Evolutionary conservation across 345 rosid genomes (phyloP), one percentile per base, ranked within the genome.

Genomic region (Conringia planisiliqua): DNA sequence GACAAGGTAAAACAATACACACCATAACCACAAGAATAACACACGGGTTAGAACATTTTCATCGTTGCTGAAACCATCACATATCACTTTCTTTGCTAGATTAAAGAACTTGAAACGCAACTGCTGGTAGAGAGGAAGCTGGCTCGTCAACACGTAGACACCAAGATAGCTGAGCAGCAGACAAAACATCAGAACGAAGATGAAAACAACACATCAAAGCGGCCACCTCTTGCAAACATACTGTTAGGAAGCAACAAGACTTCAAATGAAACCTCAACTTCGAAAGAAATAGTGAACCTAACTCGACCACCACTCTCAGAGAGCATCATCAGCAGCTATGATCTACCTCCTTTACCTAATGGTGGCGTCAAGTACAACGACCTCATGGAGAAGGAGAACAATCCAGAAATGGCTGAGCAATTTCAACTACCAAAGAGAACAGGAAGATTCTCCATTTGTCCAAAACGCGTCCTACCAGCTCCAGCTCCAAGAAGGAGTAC

Each of bases 81-180:
- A 46, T 32, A 61, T 47, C 17, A 48, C 18, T 4, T 10, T 65
- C 58, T 77, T 72, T 83, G 72, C 58, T 80, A 91, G 97, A 80
- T 91, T 26, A 95, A 88, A 78, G 99, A 95, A 74, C 84, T 95
- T 40, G 99, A 95, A 83, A 76, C 92, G 3, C 99, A 91, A 73
- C 90, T 95, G 61, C 86, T 95, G 20, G 85, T 89, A 35, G 99
- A 91, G 73, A 92, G 99, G 79, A 95, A 90, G 79, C 87, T 95
- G 14, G 97, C 97, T 29, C 89, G 97, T 59, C 99, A 92, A 78
- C 97, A 95, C 29, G 94, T 95, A 33, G 97, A 95, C 81, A 85
- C 90, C 18, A 95, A 84, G 86, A 87, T 89, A 17, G 97, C 93
- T 29, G 96, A 95, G 81, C 90, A 82, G 52, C 76, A 77, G 10